Conservation (phyloP, 208 protist species). For the Novymonas esmeraldas region DNA sequence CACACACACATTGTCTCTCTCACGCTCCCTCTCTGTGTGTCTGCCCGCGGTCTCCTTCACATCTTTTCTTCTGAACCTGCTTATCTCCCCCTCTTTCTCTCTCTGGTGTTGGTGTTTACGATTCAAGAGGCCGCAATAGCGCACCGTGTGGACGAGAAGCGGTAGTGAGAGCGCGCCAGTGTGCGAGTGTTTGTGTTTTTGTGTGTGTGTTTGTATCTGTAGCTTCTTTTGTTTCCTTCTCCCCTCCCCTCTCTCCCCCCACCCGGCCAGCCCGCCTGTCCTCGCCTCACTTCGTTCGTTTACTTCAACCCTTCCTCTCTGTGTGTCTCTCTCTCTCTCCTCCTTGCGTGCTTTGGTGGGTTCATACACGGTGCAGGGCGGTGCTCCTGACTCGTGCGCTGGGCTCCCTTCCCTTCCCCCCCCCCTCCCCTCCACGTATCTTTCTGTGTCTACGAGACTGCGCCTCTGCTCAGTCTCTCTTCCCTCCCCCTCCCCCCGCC, state of each 20-base stretch:
- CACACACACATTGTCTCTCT: background rate
- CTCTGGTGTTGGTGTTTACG: background rate
- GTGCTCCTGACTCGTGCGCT: background rate
- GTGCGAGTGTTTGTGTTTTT: background rate
- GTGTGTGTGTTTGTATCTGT: background rate
- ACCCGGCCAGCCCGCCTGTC: background rate
- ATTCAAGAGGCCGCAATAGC: no score
- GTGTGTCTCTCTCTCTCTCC: background rate
- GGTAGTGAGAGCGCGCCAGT: no score
- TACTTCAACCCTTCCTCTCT: background rate
- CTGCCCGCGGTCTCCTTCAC: background rate
- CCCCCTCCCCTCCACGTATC: background rate
- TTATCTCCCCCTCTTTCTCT: constrained; percentile 8
- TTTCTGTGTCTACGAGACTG: background rate
- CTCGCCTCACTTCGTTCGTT: background rate
- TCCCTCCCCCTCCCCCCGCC: background rate
- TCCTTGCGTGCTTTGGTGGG: background rate
- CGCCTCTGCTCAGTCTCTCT: background rate
- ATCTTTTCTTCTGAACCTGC: no score
- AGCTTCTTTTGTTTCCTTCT: background rate
- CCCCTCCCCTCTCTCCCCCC: background rate
- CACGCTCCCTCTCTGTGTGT: background rate
- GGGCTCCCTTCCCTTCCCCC: background rate
- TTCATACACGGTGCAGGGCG: no score
- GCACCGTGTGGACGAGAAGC: no score